These are phyloP conservation scores for Coemansia sp. DNA, from an alignment of 192 early-diverging fungal species.

Conservation along the genomic window DNA sequence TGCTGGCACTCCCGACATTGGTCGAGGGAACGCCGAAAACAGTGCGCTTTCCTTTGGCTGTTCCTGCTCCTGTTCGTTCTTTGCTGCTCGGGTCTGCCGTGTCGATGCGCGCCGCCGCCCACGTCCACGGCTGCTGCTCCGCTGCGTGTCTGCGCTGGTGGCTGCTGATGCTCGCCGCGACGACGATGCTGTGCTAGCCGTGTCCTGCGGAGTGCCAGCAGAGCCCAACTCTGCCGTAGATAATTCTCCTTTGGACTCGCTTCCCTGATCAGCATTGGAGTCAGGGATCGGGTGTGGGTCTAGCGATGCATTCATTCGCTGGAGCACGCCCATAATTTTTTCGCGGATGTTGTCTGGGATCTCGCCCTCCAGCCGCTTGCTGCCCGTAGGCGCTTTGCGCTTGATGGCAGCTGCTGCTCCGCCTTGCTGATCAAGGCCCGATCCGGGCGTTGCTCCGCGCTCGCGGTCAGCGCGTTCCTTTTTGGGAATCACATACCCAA, in stretches of 20 bases:
- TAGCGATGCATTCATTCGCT: constrained; percentile 32
- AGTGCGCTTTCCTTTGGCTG: too few species aligned
- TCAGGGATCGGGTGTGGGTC: constrained; percentile 44
- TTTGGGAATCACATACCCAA: constrained; percentile 52
- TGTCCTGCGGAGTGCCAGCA: too few species aligned
- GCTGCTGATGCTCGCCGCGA: constrained; percentile 16
- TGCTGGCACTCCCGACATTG: constrained; percentile 9
- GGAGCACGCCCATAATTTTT: constrained; percentile 33
- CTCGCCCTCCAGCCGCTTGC: constrained; percentile 47
- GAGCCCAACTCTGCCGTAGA: too few species aligned
- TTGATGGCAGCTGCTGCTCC: constrained; percentile 9
- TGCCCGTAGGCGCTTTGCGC: constrained; percentile 46
- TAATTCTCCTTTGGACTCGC: too few species aligned
- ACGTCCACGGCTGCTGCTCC: not conserved
- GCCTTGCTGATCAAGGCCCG: not conserved
- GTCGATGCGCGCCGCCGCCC: constrained; percentile 10
- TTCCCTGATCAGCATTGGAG: not conserved
- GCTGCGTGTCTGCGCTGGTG: not conserved
- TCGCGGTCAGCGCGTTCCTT: constrained; percentile 53
- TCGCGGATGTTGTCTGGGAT: constrained; percentile 36
- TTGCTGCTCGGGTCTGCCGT: constrained; percentile 1
- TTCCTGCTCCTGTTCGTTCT: not conserved
- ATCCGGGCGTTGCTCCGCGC: constrained; percentile 11
- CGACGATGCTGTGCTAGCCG: not conserved
- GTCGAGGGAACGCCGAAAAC: not conserved